Evolutionary conservation across 2,329 filamentous ascomycete genomes (phyloP).

Genomic region (Botrytis deweyae): DNA sequence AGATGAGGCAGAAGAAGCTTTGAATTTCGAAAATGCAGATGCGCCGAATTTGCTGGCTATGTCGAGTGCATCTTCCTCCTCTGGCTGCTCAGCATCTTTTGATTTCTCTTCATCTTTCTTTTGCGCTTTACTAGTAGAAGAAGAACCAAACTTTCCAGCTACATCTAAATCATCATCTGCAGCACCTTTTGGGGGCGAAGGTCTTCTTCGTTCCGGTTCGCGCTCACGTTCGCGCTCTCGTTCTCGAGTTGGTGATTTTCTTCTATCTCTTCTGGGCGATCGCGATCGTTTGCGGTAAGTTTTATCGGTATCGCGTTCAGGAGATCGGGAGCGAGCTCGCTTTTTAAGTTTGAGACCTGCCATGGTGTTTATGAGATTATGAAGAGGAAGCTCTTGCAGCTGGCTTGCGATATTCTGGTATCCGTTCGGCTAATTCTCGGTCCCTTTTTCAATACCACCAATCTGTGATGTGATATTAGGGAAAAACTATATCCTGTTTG

Average conservation of each 20-base stretch:
- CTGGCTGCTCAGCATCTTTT: neutral
- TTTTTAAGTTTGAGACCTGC: conserved; percentile 23
- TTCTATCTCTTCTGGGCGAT: conserved; percentile 41
- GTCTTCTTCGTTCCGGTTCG: conserved; percentile 48
- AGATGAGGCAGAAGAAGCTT: conserved; percentile 4
- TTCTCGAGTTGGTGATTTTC: conserved; percentile 43
- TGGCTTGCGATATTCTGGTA: neutral
- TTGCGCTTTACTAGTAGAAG: conserved; percentile 2
- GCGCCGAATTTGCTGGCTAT: conserved; percentile 21
- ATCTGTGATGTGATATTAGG: neutral
- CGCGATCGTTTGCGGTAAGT: conserved; percentile 20
- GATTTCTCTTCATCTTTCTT: conserved; percentile 21
- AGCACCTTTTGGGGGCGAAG: conserved; percentile 42
- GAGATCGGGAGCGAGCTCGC: conserved; percentile 18
- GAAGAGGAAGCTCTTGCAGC: neutral
- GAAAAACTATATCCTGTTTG: neutral
- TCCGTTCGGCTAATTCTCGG: conserved; percentile 11
- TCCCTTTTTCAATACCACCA: neutral
- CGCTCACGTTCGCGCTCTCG: conserved; percentile 41
- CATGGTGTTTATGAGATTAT: conserved; percentile 3
- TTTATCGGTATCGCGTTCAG: conserved; percentile 18
- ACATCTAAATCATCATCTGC: conserved; percentile 38
- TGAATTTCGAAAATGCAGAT: conserved; percentile 17
- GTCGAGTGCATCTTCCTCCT: conserved; percentile 21
- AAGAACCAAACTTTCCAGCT: conserved; percentile 37